Percentiles rank a stretch among this genome's conserved stretches.
phyloP scores from a whole-genome alignment of 2,329 filamentous ascomycete genomes.

The Botryotinia narcissicola region DNA sequence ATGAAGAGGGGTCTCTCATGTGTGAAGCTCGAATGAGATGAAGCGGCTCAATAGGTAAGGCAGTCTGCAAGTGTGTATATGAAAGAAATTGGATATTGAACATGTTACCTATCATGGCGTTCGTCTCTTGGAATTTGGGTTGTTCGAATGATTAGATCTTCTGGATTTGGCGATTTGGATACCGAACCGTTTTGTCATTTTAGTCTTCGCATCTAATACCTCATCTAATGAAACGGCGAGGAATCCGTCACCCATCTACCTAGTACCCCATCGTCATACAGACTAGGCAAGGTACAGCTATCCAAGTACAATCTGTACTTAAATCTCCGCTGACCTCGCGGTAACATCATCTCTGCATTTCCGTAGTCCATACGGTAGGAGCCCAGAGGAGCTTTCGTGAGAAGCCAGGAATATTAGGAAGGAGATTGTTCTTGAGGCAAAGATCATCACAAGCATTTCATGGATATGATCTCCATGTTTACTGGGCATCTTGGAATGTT shows the following conservation, averaged over 20 bases:
- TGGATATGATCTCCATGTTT: neutral
- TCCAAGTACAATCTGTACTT: neutral
- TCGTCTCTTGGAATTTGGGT: neutral
- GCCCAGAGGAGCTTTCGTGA: neutral
- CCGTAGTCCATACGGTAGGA: neutral
- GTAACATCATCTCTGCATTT: neutral
- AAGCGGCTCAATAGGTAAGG: neutral
- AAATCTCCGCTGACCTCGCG: slow-evolving; percentile 1
- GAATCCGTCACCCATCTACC: neutral
- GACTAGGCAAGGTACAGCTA: neutral
- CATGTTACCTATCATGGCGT: neutral
- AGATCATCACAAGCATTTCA: slow-evolving; percentile 10
- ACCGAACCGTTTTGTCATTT: neutral
- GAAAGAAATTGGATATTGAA: neutral
- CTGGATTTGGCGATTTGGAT: neutral
- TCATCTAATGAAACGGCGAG: neutral
- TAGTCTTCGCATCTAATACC: neutral
- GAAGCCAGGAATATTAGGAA: slow-evolving; percentile 1
- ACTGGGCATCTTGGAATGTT: neutral
- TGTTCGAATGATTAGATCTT: neutral
- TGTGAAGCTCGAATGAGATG: neutral
- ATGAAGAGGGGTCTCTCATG: neutral
- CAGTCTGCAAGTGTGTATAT: neutral
- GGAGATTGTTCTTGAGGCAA: neutral
- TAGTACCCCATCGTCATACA: neutral